Evolutionary conservation across 305 asterid species (phyloP), one percentile per base, ranked within the genome.

Genomic region (Solanum chacoense): DNA sequence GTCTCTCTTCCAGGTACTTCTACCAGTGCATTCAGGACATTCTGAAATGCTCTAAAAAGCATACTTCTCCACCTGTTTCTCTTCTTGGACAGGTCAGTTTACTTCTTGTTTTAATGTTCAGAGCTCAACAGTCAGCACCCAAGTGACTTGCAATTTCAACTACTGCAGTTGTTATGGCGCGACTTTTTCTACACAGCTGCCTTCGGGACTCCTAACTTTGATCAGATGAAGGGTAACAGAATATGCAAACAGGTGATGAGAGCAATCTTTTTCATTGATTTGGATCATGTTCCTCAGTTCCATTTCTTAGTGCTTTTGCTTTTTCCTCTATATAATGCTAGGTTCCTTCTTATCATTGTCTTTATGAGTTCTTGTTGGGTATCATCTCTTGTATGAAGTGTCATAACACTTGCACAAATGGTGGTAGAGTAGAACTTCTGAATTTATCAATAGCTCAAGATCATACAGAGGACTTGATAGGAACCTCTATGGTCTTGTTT

Each of bases 21-120:
- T 97, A 96, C 94, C 98, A 94, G 89, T 94, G 97, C 91, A 89
- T 97, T 92, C 95, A 92, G 93, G 98, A 94, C 88, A 94, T 96
- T 86, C 96, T 93, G 88, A 93, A 93, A 90, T 90, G 73, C 79
- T 94, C 90, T 67, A 94, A 92, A 91, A 96, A 79, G 88, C 98
- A 97, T 92, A 96, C 98, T 31, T 93, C 96, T 89, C 99, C 98
- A 28, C 99, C 98, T 72, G 98, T 97, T 89, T 97, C 99, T 91
- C 98, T 97, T 86, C 97, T 95, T 88, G 99, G 99, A 89, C 99
- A 97, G 97, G 99, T 94, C 76, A 67, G 90, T 88, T 86, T 76
- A 31, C 59, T 76, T 80, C 32, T 85, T 35, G 29, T 36, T 67
- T 65, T 20, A 63, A 63, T 37, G 40, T 73, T 40, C 37, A 18